Base-by-base conservation (phyloP, 1,284 basidiomycete genomes). In the Takashimella tepidaria region DNA sequence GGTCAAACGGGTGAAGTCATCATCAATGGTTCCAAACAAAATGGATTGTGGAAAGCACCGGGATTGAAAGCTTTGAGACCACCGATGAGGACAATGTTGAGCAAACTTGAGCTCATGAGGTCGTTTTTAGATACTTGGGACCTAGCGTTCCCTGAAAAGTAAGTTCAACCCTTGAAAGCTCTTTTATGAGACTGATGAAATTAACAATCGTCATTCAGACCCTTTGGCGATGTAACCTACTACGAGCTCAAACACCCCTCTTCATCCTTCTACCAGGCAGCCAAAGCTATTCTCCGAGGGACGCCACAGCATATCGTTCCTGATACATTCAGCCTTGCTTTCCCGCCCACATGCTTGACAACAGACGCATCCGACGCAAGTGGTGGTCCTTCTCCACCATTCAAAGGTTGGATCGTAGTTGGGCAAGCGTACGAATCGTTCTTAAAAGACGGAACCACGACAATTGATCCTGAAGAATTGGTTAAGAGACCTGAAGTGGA, bases 381-480 rank as follows among this genome's bases (percentile, higher is more conserved):
- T 16, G 42, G 44, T 24, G 47, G 46, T 13, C 5, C 16, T 55
- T n/a, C n/a, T n/a, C 63, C 67, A 3, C 77, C 80, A 1, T 85
- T 88, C 58, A 66, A 66, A 42, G 85, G 83, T 16, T 88, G 86
- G 86, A 67, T 84, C 27, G 77, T 76, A 20, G 81, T 79, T 50
- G 83, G 83, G 1, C 56, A 60, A 45, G 61, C 62, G 49, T 83
- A 79, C 76, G 82, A 86, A 61, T 72, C 56, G n/a, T 86, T 86
- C 51, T 66, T 72, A 37, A 22, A 47, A 16, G 46, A 59, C 13
- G 60, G 63, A 11, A 41, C 20, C 5, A 19, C 53, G 19, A 37
- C 8, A 16, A 8, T 37, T 8, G 16, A 8, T 16, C 10, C 8
- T 8, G 31, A 37, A 37, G 31, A 37, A 8, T 16, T 37, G 10